These are phyloP conservation scores for Delonix regia DNA, from an alignment of 306 rosid species.

Conservation along the genomic window DNA sequence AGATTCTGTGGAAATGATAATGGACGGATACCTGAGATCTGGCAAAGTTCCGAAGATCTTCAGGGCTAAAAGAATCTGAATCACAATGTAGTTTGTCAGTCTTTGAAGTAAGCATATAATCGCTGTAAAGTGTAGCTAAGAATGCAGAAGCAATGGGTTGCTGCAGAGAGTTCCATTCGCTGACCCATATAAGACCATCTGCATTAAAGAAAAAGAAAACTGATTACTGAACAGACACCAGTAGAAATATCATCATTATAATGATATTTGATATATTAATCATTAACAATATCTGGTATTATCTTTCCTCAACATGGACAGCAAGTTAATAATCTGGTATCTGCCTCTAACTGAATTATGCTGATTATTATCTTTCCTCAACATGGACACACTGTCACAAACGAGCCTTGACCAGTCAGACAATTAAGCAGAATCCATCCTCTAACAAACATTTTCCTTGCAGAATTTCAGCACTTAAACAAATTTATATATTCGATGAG, in stretches of 20 bases:
- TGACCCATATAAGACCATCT: constrained; percentile 89
- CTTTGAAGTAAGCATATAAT: constrained; percentile 86
- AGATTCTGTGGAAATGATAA: constrained; percentile 23
- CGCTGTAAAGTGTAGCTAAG: constrained; percentile 86
- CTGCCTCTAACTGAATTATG: neutral
- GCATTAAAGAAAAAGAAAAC: constrained; percentile 25
- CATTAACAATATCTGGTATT: too few relatives aligned
- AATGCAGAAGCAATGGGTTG: constrained; percentile 98
- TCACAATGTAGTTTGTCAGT: constrained; percentile 61
- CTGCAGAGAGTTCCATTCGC: constrained; percentile 88
- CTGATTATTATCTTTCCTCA: constrained; percentile 22
- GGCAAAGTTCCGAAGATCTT: constrained; percentile 79
- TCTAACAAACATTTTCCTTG: constrained; percentile 3
- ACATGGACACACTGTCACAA: neutral
- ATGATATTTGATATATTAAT: neutral
- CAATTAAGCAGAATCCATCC: constrained; percentile 3
- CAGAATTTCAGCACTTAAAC: neutral
- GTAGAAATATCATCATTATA: constrained; percentile 11
- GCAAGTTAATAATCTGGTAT: constrained; percentile 24
- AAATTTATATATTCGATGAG: constrained; percentile 6
- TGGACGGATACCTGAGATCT: constrained; percentile 70
- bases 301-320: too few relatives aligned
- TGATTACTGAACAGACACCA: constrained; percentile 11
- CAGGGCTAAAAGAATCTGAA: constrained; percentile 62
- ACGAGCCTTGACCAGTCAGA: neutral